Evolutionary conservation across 2,329 filamentous ascomycete species (phyloP).

Genomic region (Trichoderma aggressivum): DNA sequence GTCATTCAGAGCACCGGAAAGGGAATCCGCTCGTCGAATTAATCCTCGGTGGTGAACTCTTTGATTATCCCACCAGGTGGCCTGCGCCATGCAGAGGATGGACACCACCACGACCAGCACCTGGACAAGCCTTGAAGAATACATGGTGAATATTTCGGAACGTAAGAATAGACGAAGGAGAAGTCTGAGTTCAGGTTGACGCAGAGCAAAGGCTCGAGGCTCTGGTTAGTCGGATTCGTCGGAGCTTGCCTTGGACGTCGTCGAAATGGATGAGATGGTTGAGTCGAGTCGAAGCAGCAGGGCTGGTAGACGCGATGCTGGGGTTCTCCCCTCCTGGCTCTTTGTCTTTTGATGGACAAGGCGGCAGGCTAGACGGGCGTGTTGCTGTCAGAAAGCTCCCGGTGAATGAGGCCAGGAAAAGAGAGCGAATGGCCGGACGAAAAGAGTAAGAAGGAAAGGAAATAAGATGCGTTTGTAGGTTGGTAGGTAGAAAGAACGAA

Average conservation of each 20-base stretch:
- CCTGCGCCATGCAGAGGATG: conserved; percentile 45
- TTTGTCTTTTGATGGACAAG: neutral
- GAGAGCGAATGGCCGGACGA: conserved; percentile 10
- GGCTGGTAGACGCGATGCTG: neutral
- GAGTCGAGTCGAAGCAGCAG: conserved; percentile 10
- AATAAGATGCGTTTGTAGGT: neutral
- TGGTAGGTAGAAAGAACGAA: neutral
- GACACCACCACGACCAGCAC: conserved; percentile 50
- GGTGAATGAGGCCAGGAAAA: neutral
- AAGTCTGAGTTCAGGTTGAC: neutral
- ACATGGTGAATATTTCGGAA: conserved; percentile 40
- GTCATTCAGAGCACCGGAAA: neutral
- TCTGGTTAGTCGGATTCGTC: conserved; percentile 2
- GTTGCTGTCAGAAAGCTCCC: neutral
- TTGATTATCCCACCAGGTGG: conserved; percentile 31
- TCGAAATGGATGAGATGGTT: neutral
- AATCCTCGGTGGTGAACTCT: conserved; percentile 19
- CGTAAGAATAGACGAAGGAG: neutral
- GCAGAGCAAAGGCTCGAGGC: neutral
- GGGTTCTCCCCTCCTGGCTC: neutral
- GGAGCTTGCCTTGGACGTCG: neutral
- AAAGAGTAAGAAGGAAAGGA: neutral
- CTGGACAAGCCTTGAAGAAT: conserved; percentile 43
- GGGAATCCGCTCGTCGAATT: neutral
- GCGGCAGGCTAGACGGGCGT: neutral